Percentiles rank a stretch among this genome's conserved stretches.
These are phyloP conservation scores for Withania somnifera DNA, from an alignment of 305 asterid genomes.

Conservation along the genomic window DNA sequence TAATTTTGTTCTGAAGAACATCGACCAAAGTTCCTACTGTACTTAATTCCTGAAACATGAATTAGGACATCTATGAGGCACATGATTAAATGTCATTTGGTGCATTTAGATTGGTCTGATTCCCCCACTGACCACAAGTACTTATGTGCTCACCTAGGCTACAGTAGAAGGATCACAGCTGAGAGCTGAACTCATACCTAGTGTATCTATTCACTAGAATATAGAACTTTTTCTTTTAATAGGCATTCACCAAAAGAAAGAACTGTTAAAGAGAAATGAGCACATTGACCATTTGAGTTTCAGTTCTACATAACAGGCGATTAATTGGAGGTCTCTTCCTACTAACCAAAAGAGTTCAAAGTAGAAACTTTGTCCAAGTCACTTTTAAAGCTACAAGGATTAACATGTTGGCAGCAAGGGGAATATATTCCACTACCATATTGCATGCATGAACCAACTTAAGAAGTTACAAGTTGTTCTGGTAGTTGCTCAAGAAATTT, in stretches of 20 bases:
- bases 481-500: not conserved
- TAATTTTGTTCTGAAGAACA: not conserved
- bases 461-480: not conserved
- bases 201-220: not conserved
- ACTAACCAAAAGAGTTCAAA: not conserved
- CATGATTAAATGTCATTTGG: not conserved
- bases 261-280: not conserved
- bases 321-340: not conserved
- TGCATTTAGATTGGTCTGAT: not conserved
- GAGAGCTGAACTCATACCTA: not conserved
- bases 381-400: not conserved
- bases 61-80: not conserved
- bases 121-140: not conserved
- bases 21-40: not conserved
- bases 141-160: not conserved
- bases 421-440: not conserved
- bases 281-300: not conserved
- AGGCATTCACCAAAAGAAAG: not conserved
- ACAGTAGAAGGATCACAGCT: not conserved
- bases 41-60: not conserved
- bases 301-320: not conserved
- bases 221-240: not conserved
- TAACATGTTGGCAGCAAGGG: not conserved
- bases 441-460: not conserved
- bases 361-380: not conserved